Conservation (phyloP, 345 rosid genomes). For the Capsella bursapastoris region DNA sequence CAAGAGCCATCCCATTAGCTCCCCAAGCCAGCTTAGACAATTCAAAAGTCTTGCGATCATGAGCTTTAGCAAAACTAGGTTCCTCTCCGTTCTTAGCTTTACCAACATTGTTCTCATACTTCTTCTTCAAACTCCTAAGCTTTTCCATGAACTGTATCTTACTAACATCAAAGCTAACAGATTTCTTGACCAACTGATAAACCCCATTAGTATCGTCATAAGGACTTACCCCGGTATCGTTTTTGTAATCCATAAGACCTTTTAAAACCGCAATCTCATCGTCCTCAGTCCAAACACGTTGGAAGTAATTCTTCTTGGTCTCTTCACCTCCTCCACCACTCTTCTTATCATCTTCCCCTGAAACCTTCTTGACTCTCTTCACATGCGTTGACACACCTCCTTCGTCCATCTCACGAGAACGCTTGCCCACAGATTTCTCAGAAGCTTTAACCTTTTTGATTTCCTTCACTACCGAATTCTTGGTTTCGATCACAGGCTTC, state of each 20-base stretch:
- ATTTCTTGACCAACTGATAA: slow-evolving; percentile 43
- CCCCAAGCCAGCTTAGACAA: slow-evolving; percentile 55
- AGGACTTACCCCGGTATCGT: slow-evolving; percentile 41
- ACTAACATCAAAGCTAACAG: slow-evolving; percentile 45
- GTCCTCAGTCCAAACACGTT: slow-evolving; percentile 53
- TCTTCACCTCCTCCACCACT: slow-evolving; percentile 30
- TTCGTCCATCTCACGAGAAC: slow-evolving; percentile 25
- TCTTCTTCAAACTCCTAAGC: slow-evolving; percentile 49
- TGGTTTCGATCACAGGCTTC: slow-evolving; percentile 27
- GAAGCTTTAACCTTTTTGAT: slow-evolving; percentile 2
- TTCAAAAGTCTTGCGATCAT: slow-evolving; percentile 45
- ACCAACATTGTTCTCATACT: slow-evolving; percentile 42
- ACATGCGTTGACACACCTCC: neutral
- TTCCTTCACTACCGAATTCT: slow-evolving; percentile 12
- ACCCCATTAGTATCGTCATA: slow-evolving; percentile 41
- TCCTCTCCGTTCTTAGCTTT: slow-evolving; percentile 46
- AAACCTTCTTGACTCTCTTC: slow-evolving; percentile 38
- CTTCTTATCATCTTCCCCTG: slow-evolving; percentile 10
- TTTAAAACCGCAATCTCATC: slow-evolving; percentile 50
- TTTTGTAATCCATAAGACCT: slow-evolving; percentile 44
- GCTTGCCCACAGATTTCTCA: slow-evolving; percentile 23
- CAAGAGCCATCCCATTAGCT: slow-evolving; percentile 25
- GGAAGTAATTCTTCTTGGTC: slow-evolving; percentile 31
- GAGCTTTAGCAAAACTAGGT: slow-evolving; percentile 38
- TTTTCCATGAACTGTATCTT: slow-evolving; percentile 50